Evolutionary conservation across 2,329 filamentous ascomycete species (phyloP), one percentile per base, ranked within the genome.

Genomic region (Fusarium graminum): DNA sequence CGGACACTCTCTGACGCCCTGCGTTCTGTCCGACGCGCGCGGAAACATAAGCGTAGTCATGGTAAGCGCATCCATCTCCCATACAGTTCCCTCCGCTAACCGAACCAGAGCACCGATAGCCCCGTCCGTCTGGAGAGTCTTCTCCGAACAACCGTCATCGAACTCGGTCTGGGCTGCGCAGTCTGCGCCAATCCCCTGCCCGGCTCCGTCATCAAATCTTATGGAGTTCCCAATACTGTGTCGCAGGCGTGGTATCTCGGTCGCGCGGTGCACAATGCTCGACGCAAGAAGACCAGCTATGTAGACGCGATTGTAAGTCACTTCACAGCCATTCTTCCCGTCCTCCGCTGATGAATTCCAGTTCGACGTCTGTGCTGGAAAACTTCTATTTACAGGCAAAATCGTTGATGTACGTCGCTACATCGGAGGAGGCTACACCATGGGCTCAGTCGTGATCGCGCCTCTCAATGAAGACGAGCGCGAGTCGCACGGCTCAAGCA

Each of bases 221-320:
- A 75, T 17, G 72, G 72, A 11, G 71, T 80, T 7, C 75, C 81
- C 44, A 80, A 85, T 57, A 85, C 82, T 0, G 71, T 83, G 11
- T 85, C 82, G 0, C 80, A 82, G 54, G 80, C 81, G 1, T 86
- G 82, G 84, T 78, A 82, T 38, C 87, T 89, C 26, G 87, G 87
- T 0, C 81, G 87, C 1, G 85, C 85, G 0, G 68, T 73, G 1
- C 67, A 71, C 16, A 38, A 61, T 6, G 70, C 70, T 25, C 65
- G 70, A 8, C 65, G 70, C 4, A 68, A 60, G 14, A 72, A 72
- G 70, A 62, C 53, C 7, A 72, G 49, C 39, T 72, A 72, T 13
- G 42, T 72, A 1, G 70, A 72, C n/a, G 70, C 70, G 0, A 72
- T 72, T 34, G 70, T 72, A 34, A 66, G 69, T 58, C 3, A 4